Percentiles rank a stretch among this genome's conserved stretches.
These are phyloP conservation scores for Hebeloma cylindrosporum DNA, from an alignment of 768 basidiomycete species.

Conservation along the genomic window DNA sequence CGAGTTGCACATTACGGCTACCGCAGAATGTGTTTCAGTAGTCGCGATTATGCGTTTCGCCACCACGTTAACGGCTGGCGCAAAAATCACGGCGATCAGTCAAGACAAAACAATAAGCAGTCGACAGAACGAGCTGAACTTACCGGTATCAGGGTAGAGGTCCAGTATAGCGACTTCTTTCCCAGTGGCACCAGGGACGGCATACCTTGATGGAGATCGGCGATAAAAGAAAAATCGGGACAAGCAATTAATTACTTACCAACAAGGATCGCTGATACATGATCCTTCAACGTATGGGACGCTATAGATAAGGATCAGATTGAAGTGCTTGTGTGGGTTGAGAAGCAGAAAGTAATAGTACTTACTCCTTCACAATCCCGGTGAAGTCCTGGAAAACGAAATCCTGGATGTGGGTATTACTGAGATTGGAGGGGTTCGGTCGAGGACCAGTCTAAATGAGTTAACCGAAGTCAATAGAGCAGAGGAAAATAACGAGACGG, in stretches of 20 bases:
- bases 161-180: slow-evolving; percentile 61
- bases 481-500: not conserved
- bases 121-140: not conserved
- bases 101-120: not conserved
- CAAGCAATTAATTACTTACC: slow-evolving; percentile 27
- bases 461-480: not conserved
- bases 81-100: not conserved
- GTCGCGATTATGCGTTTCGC: slow-evolving; percentile 46
- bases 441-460: slow-evolving; percentile 35
- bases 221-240: not conserved
- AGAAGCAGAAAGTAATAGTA: not conserved
- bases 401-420: slow-evolving; percentile 57
- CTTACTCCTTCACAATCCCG: slow-evolving; percentile 51
- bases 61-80: slow-evolving; percentile 47
- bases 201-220: slow-evolving; percentile 33
- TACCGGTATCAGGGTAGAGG: slow-evolving; percentile 55
- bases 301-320: slow-evolving; percentile 17
- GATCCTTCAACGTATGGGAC: slow-evolving; percentile 56
- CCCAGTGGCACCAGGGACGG: slow-evolving; percentile 52
- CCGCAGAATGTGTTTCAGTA: slow-evolving; percentile 44
- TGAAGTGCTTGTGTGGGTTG: not conserved
- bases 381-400: slow-evolving; percentile 55
- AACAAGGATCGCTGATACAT: slow-evolving; percentile 60
- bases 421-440: slow-evolving; percentile 43
- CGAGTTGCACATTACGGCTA: slow-evolving; percentile 56